Evolutionary conservation across 2,329 filamentous ascomycete genomes (phyloP).

Genomic region (Neophaeococcomyces mojaviensis): DNA sequence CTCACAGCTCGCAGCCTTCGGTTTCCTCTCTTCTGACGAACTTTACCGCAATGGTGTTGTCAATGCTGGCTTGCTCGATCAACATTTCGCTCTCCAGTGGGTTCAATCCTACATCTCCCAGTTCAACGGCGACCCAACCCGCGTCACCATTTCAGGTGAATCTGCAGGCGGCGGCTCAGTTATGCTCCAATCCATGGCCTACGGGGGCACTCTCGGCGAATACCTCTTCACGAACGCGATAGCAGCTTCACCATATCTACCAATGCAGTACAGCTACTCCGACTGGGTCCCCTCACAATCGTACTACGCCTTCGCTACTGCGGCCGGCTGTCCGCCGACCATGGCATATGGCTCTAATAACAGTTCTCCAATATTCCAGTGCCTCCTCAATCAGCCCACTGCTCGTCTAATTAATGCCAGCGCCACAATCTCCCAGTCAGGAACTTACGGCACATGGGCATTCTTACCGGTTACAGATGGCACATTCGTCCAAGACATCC

Average conservation of each 20-base stretch:
- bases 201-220: slow-evolving; percentile 35
- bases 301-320: slow-evolving; percentile 40
- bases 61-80: slow-evolving; percentile 59
- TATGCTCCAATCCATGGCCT: slow-evolving; percentile 49
- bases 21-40: slow-evolving; percentile 45
- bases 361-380: slow-evolving; percentile 35
- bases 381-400: slow-evolving; percentile 32
- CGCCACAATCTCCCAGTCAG: slow-evolving; percentile 27
- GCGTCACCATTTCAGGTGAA: slow-evolving; percentile 46
- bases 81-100: slow-evolving; percentile 55
- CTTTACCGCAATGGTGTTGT: slow-evolving; percentile 50
- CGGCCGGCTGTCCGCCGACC: slow-evolving; percentile 33
- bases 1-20: slow-evolving; percentile 37
- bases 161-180: slow-evolving; percentile 45
- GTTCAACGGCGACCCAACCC: slow-evolving; percentile 47
- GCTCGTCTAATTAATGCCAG: slow-evolving; percentile 33
- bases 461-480: slow-evolving; percentile 41
- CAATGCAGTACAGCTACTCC: slow-evolving; percentile 47
- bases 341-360: slow-evolving; percentile 25
- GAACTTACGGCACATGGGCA: slow-evolving; percentile 34
- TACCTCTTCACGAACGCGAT: slow-evolving; percentile 32
- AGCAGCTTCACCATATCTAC: slow-evolving; percentile 45
- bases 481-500: slow-evolving; percentile 31
- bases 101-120: slow-evolving; percentile 49
- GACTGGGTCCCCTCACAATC: slow-evolving; percentile 38